Evolutionary conservation across 495 filamentous ascomycete genomes (phyloP).

Genomic region (Cercophora sp.): DNA sequence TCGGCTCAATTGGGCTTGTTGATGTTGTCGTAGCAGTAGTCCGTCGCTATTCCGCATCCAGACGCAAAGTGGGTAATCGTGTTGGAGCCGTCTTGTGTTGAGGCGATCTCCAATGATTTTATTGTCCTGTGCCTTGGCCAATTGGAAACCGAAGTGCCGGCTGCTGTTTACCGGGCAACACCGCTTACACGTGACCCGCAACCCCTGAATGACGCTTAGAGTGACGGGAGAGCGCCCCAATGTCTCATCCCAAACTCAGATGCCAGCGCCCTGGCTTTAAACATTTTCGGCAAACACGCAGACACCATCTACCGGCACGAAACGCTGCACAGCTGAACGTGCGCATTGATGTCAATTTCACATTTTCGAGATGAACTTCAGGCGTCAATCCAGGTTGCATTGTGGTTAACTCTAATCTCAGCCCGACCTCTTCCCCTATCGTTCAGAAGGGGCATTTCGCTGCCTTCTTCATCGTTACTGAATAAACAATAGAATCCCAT

Average conservation of each 20-base stretch:
- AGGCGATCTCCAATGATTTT: slow-evolving; percentile 7
- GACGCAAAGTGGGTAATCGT: not conserved
- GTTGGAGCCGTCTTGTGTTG: not conserved
- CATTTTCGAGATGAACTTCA: no score
- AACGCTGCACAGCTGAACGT: not conserved
- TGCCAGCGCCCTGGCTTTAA: no score
- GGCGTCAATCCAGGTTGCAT: not conserved
- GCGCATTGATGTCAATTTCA: no score
- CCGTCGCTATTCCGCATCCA: not conserved
- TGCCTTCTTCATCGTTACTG: slow-evolving; percentile 40
- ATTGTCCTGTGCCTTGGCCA: slow-evolving; percentile 9
- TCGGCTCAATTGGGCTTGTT: not conserved
- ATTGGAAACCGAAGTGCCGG: slow-evolving; percentile 1
- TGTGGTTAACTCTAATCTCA: not conserved
- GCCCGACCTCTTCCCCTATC: not conserved
- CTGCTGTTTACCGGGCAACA: slow-evolving; percentile 26
- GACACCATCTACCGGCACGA: no score
- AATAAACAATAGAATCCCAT: slow-evolving; percentile 32
- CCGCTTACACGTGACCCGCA: not conserved
- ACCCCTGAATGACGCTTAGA: not conserved
- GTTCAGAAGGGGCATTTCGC: slow-evolving; percentile 27
- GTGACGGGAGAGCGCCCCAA: no score
- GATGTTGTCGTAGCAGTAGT: no score
- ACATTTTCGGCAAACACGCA: no score
- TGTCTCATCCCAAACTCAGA: no score